Conservation (phyloP, 2,329 filamentous ascomycete species). For the Fusarium pseudocircinatum region DNA sequence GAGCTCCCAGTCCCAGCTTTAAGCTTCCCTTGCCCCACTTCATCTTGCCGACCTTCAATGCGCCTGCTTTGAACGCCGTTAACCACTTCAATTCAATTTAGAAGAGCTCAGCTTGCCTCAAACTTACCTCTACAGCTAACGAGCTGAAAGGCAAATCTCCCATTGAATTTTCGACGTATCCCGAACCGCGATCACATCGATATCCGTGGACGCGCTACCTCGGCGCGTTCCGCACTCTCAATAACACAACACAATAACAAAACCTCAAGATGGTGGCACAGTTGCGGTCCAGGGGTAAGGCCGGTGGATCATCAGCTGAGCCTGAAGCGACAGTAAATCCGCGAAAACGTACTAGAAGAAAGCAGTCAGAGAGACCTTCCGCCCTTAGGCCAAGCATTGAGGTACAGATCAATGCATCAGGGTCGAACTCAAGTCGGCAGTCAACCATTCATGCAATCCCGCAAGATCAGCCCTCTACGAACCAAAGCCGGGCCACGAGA, state of each 20-base stretch:
- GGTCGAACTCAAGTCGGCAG: not conserved
- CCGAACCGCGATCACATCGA: not conserved
- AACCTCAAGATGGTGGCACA: slow-evolving; percentile 18
- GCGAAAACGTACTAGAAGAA: not conserved
- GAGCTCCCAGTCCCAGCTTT: not conserved
- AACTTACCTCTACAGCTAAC: not conserved
- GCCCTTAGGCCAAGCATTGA: slow-evolving; percentile 8
- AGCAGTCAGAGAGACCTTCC: not conserved
- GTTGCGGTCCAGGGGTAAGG: slow-evolving; percentile 16
- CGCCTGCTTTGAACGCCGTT: not conserved
- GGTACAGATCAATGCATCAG: not conserved
- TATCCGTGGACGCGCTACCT: not conserved
- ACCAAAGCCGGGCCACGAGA: slow-evolving; percentile 13
- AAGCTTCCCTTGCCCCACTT: slow-evolving; percentile 25
- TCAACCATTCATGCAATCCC: not conserved
- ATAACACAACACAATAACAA: slow-evolving; percentile 13
- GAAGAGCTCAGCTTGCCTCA: not conserved
- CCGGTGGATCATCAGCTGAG: not conserved
- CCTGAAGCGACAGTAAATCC: not conserved
- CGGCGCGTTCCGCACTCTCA: not conserved
- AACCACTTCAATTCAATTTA: not conserved
- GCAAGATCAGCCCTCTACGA: not conserved
- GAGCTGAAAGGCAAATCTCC: not conserved
- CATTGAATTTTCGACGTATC: not conserved
- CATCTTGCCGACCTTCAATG: not conserved